phyloP scores from a whole-genome alignment of 2,329 filamentous ascomycete species.

The Plenodomus lindquistii region DNA sequence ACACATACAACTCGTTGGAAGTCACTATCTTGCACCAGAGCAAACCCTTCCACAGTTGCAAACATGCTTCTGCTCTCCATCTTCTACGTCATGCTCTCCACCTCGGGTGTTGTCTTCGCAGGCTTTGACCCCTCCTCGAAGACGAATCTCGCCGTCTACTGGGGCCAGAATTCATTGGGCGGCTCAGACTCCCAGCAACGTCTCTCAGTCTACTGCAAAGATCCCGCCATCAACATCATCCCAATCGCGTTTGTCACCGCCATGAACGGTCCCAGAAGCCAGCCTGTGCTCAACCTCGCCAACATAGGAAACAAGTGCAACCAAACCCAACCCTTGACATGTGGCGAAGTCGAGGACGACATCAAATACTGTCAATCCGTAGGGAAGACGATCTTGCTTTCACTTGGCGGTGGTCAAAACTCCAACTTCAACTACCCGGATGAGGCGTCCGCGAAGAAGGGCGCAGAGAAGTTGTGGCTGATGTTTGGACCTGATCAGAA shows the following conservation, averaged over 20 bases:
- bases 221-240: conserved; percentile 50
- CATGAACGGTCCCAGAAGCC: conserved; percentile 56
- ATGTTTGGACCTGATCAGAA: conserved; percentile 65
- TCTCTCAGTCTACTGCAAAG: conserved; percentile 16
- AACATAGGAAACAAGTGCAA: not conserved
- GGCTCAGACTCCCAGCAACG: conserved; percentile 15
- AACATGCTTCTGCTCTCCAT: not conserved
- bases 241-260: conserved; percentile 65
- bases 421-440: conserved; percentile 57
- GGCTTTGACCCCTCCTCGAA: conserved; percentile 22
- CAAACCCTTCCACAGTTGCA: no score
- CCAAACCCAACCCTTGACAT: conserved; percentile 60
- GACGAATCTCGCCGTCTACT: conserved; percentile 67
- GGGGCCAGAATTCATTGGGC: conserved; percentile 55
- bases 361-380: conserved; percentile 62
- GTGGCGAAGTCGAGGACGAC: conserved; percentile 65
- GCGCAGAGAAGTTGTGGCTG: conserved; percentile 68
- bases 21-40: no score
- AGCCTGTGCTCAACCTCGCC: conserved; percentile 59
- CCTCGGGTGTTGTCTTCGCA: conserved; percentile 9
- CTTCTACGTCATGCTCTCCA: not conserved
- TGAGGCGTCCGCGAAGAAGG: conserved; percentile 58
- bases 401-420: conserved; percentile 61
- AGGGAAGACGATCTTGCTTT: conserved; percentile 73
- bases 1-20: no score